Evolutionary conservation across 177 flowering plant species (phyloP).

Genomic region (Vitis hybrid): DNA sequence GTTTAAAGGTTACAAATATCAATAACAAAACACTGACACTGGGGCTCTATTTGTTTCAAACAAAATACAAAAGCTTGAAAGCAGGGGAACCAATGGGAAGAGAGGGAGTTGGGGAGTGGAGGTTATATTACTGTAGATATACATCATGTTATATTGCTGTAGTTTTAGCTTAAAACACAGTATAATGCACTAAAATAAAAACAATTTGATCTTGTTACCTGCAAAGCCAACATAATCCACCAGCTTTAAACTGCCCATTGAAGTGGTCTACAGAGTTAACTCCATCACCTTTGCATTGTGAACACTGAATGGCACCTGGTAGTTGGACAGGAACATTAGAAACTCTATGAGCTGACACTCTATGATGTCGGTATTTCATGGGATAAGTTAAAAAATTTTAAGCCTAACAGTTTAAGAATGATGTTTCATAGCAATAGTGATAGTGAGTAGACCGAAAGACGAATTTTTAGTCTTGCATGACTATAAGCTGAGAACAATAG

Average conservation of each 20-base stretch:
- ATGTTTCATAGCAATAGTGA: not conserved
- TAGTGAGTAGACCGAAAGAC: not conserved
- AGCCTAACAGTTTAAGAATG: not conserved
- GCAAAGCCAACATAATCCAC: conserved; percentile 94
- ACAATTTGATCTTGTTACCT: conserved; percentile 42
- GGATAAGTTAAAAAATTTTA: not conserved
- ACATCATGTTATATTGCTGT: too few species aligned
- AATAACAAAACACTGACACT: not conserved
- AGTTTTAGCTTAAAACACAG: too few species aligned
- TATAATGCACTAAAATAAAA: not conserved
- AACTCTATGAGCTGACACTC: too few species aligned
- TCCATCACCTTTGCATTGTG: conserved; percentile 85
- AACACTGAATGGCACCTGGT: conserved; percentile 62
- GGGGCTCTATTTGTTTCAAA: not conserved
- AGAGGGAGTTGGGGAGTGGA: not conserved
- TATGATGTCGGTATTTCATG: too few species aligned
- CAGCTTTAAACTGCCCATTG: conserved; percentile 89
- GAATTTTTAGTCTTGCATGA: not conserved
- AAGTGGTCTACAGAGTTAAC: conserved; percentile 85
- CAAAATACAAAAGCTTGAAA: not conserved
- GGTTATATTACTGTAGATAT: too few species aligned
- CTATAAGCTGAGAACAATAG: not conserved
- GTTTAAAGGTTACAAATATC: not conserved
- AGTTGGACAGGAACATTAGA: conserved; percentile 5
- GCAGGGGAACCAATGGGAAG: not conserved